These are phyloP conservation scores for Kodamaea ohmeri DNA, from an alignment of 1,139 yeast genomes.

Conservation along the genomic window DNA sequence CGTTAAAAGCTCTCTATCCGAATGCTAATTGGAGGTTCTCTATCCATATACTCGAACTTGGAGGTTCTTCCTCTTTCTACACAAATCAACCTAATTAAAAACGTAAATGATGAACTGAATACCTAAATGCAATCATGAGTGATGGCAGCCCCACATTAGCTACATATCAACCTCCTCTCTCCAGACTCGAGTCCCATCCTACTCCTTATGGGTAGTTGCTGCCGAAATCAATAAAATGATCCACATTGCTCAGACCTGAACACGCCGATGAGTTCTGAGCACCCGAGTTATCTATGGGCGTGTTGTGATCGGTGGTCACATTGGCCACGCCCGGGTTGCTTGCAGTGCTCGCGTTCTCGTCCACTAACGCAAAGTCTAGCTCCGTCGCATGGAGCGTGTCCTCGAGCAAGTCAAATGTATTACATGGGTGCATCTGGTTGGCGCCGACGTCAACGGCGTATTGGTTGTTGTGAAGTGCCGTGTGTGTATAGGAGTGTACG, in stretches of 20 bases:
- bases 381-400: constrained; percentile 8
- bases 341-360: constrained; percentile 6
- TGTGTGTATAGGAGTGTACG: constrained; percentile 11
- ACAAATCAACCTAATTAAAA: too few species aligned
- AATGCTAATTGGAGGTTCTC: too few species aligned
- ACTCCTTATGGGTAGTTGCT: constrained; percentile 5
- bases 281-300: constrained; percentile 11
- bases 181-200: neutral
- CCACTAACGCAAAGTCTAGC: constrained; percentile 10
- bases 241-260: constrained; percentile 14
- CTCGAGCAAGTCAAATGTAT: constrained; percentile 11
- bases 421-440: constrained; percentile 7
- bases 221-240: constrained; percentile 18
- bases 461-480: constrained; percentile 7
- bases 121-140: too few species aligned
- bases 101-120: too few species aligned
- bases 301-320: constrained; percentile 8
- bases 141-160: too few species aligned
- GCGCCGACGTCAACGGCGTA: constrained; percentile 6
- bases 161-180: neutral
- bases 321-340: constrained; percentile 3
- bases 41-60: too few species aligned
- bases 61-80: too few species aligned
- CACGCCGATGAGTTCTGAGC: constrained; percentile 8
- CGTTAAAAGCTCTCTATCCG: too few species aligned